phyloP scores from a whole-genome alignment of 768 basidiomycete genomes.

The Auriculariales sp. region DNA sequence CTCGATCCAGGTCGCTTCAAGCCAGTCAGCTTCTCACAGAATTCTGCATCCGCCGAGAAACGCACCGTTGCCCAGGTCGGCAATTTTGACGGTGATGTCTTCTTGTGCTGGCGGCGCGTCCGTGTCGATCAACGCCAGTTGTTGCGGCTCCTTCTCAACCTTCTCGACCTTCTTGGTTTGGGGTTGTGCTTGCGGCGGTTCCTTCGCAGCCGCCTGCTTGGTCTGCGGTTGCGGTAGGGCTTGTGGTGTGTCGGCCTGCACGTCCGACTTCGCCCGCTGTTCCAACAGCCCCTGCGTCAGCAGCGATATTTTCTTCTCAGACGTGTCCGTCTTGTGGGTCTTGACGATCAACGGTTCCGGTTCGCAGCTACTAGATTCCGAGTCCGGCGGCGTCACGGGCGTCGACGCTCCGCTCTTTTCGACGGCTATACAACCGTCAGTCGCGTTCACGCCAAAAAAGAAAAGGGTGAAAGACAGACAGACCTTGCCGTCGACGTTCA shows the following conservation, averaged over 20 bases:
- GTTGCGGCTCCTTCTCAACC: too few relatives aligned
- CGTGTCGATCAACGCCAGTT: too few relatives aligned
- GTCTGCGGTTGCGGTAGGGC: background rate
- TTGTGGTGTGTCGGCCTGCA: too few relatives aligned
- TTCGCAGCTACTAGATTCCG: too few relatives aligned
- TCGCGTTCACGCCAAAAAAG: background rate
- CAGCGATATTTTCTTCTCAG: slow-evolving; percentile 45
- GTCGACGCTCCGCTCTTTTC: background rate
- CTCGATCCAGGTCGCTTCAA: slow-evolving; percentile 69
- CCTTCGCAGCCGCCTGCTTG: slow-evolving; percentile 7
- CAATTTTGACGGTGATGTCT: slow-evolving; percentile 97
- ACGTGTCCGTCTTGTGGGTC: slow-evolving; percentile 16
- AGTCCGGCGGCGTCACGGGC: background rate
- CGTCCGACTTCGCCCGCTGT: background rate
- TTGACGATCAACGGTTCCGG: slow-evolving; percentile 1
- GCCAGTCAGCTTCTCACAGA: too few relatives aligned
- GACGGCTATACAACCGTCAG: background rate
- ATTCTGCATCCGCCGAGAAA: too few relatives aligned
- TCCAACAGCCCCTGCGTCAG: slow-evolving; percentile 33
- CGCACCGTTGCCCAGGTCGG: slow-evolving; percentile 90
- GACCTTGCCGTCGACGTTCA: slow-evolving; percentile 42
- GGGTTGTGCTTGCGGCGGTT: slow-evolving; percentile 7
- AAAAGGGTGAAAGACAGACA: background rate
- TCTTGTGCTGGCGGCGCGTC: slow-evolving; percentile 21
- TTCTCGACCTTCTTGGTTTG: too few relatives aligned